Evolutionary conservation across 768 basidiomycete genomes (phyloP).

Genomic region (Roridomyces roridus): DNA sequence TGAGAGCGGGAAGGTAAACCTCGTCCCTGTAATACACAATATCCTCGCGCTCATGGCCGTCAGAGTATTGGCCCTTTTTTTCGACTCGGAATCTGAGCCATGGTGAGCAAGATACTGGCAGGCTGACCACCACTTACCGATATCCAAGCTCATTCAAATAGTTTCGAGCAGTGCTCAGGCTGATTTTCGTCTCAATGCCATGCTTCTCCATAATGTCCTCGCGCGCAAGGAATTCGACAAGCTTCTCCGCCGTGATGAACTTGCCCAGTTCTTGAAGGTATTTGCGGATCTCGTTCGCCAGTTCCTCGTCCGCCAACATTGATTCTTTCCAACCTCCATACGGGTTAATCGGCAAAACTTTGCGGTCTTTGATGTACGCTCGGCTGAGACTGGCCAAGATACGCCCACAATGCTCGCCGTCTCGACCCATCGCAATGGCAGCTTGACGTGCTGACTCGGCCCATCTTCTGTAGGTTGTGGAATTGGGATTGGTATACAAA

Average conservation of each 20-base stretch:
- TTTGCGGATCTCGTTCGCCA: conserved; percentile 3
- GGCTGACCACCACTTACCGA: conserved; percentile 7
- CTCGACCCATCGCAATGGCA: neutral
- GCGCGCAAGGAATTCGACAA: conserved; percentile 24
- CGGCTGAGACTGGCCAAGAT: neutral
- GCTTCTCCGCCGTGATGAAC: conserved; percentile 28
- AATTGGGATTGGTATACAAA: conserved; percentile 1
- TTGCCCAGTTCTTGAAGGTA: conserved; percentile 11
- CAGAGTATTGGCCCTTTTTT: conserved; percentile 32
- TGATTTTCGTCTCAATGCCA: conserved; percentile 26
- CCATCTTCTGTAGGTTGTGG: neutral
- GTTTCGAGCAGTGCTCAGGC: conserved; percentile 26
- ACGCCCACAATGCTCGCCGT: neutral
- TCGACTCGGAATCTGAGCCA: neutral
- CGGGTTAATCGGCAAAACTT: conserved; percentile 11
- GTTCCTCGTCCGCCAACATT: conserved; percentile 25
- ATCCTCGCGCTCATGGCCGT: conserved; percentile 36
- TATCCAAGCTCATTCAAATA: conserved; percentile 33
- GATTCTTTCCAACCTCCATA: conserved; percentile 17
- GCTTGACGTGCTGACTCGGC: neutral
- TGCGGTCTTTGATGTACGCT: conserved; percentile 2
- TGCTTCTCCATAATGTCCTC: conserved; percentile 17
- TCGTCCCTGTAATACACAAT: conserved; percentile 33
- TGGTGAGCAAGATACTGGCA: neutral
- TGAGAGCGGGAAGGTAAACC: conserved; percentile 27